These are phyloP conservation scores for Geranium brycei DNA, from an alignment of 345 rosid species.

Conservation along the genomic window DNA sequence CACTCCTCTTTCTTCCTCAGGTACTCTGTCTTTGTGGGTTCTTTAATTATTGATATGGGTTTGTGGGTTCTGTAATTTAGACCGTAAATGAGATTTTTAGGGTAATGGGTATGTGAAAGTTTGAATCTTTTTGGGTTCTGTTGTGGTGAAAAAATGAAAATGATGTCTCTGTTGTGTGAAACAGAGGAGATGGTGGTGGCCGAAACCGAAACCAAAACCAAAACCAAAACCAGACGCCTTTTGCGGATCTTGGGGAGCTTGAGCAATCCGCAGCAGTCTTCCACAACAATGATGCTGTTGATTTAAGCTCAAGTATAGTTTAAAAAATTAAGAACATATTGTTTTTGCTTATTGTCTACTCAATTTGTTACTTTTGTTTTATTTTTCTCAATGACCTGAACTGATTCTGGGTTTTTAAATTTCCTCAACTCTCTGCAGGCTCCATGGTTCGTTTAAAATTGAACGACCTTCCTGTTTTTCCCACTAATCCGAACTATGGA, in stretches of 20 bases:
- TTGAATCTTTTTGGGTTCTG: background rate
- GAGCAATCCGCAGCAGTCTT: conserved; percentile 34
- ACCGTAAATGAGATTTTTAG: background rate
- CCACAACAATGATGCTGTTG: conserved; percentile 44
- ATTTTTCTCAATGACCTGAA: conserved; percentile 5
- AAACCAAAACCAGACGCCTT: conserved; percentile 26
- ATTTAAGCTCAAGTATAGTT: conserved; percentile 55
- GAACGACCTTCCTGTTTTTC: conserved; percentile 36
- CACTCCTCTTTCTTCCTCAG: conserved; percentile 52
- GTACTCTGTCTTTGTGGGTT: conserved; percentile 12
- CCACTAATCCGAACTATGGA: conserved; percentile 36
- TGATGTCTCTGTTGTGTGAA: conserved; percentile 4
- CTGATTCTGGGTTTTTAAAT: background rate
- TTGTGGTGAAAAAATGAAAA: background rate
- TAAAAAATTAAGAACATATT: no score
- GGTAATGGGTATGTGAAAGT: background rate
- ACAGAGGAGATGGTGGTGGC: conserved; percentile 24
- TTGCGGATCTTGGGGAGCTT: conserved; percentile 59
- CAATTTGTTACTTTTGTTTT: no score
- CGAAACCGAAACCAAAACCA: conserved; percentile 20
- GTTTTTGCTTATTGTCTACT: background rate
- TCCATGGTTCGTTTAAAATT: conserved; percentile 38
- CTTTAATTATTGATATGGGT: background rate
- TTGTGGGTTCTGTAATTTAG: background rate
- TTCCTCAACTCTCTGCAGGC: conserved; percentile 15